phyloP scores from a whole-genome alignment of 345 rosid species.

The Populus ilicifolia region DNA sequence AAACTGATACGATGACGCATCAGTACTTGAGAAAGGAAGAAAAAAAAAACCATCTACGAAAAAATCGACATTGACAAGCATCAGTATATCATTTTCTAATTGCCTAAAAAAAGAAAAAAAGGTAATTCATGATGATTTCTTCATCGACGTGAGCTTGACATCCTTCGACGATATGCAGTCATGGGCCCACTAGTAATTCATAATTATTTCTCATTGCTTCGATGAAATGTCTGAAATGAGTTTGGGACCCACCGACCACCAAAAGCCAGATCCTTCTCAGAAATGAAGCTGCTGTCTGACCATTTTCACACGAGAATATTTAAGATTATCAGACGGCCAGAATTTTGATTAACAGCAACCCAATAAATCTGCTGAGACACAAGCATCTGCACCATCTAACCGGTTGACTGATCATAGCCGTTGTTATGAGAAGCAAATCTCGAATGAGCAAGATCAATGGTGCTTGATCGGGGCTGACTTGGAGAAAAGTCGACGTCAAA shows the following conservation, averaged over 20 bases:
- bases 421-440: not conserved
- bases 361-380: not conserved
- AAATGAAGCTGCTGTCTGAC: not conserved
- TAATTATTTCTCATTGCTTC: too few species aligned
- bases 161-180: too few species aligned
- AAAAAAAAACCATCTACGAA: too few species aligned
- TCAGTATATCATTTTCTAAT: too few species aligned
- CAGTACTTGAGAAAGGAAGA: too few species aligned
- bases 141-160: not conserved
- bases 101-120: too few species aligned
- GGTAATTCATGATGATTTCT: too few species aligned
- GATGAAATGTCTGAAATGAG: not conserved
- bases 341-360: not conserved
- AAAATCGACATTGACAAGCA: too few species aligned
- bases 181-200: too few species aligned
- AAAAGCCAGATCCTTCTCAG: not conserved
- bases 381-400: not conserved
- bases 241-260: not conserved
- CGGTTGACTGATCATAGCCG: not conserved
- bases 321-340: not conserved
- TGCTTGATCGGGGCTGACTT: slow-evolving; percentile 21
- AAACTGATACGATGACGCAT: too few species aligned
- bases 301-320: not conserved
- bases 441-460: not conserved
- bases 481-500: slow-evolving; percentile 37